These are phyloP conservation scores for Boletus rubescentipes DNA, from an alignment of 768 basidiomycete species.

Conservation along the genomic window DNA sequence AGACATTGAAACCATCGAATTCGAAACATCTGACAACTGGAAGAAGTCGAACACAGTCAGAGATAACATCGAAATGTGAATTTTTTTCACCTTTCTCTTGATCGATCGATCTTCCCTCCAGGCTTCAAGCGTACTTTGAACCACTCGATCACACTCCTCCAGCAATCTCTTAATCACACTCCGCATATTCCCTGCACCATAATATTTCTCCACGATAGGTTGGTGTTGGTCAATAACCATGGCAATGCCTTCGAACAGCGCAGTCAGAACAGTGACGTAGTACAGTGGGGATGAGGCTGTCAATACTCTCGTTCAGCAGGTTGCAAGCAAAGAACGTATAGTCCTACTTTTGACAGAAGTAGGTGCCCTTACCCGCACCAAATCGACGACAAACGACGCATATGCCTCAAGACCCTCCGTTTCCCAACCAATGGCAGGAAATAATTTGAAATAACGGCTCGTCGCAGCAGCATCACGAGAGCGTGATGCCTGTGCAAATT, in stretches of 20 bases:
- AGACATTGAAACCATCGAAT: slow-evolving; percentile 36
- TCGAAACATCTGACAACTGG: slow-evolving; percentile 50
- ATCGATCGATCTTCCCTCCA: slow-evolving; percentile 93
- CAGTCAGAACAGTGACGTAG: slow-evolving; percentile 86
- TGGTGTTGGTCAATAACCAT: slow-evolving; percentile 98
- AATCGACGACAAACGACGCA: slow-evolving; percentile 87
- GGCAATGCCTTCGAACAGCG: slow-evolving; percentile 92
- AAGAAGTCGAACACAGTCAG: neutral
- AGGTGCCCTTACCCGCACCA: slow-evolving; percentile 77
- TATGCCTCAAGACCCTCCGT: slow-evolving; percentile 89
- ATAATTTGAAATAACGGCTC: slow-evolving; percentile 94
- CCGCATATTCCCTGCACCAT: slow-evolving; percentile 85
- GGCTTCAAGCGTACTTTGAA: slow-evolving; percentile 66
- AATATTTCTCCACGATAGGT: slow-evolving; percentile 97
- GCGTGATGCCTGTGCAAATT: slow-evolving; percentile 80
- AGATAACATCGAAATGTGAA: neutral
- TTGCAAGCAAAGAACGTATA: slow-evolving; percentile 5
- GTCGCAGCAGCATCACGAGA: slow-evolving; percentile 83
- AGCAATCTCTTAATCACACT: slow-evolving; percentile 72
- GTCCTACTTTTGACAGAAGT: slow-evolving; percentile 76
- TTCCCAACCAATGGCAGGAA: slow-evolving; percentile 95
- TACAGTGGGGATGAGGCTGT: slow-evolving; percentile 90
- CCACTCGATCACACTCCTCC: slow-evolving; percentile 85
- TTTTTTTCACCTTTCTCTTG: slow-evolving; percentile 63
- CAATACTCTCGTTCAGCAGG: slow-evolving; percentile 4